phyloP scores from a whole-genome alignment of 225 moss, liverwort and hornwort genomes.

The Physcomitrium patens region DNA sequence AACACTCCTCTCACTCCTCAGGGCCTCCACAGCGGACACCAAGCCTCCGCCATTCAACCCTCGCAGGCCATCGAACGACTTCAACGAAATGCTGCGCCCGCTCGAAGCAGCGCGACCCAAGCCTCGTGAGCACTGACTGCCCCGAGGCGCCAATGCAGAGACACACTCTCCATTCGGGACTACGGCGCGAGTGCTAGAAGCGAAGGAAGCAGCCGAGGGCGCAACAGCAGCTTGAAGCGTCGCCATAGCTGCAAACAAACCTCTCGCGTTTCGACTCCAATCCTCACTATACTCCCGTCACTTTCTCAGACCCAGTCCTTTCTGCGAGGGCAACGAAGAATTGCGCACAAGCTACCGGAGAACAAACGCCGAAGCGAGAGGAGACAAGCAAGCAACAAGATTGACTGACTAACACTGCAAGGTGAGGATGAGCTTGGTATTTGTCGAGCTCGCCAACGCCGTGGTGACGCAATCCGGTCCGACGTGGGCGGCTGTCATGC shows the following conservation, averaged over 20 bases:
- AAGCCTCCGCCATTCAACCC: constrained; percentile 28
- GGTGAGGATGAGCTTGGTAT: too few relatives aligned
- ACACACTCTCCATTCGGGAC: not conserved
- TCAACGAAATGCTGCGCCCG: constrained; percentile 30
- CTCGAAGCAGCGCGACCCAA: not conserved
- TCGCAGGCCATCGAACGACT: constrained; percentile 51
- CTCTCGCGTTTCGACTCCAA: too few relatives aligned
- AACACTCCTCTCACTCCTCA: constrained; percentile 13
- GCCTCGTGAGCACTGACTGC: not conserved
- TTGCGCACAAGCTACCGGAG: too few relatives aligned
- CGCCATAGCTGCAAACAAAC: constrained; percentile 27
- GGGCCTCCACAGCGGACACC: constrained; percentile 41
- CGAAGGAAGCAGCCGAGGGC: constrained; percentile 32
- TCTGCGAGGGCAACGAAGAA: too few relatives aligned
- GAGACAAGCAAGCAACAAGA: too few relatives aligned
- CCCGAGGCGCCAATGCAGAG: not conserved
- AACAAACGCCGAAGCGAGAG: too few relatives aligned
- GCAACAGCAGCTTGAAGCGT: constrained; percentile 38
- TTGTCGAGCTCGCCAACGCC: too few relatives aligned
- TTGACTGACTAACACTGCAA: accelerated
- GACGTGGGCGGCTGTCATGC: too few relatives aligned
- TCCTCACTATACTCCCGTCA: too few relatives aligned
- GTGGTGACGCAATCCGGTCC: too few relatives aligned
- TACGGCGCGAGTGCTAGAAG: constrained; percentile 12
- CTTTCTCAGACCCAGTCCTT: too few relatives aligned